Evolutionary conservation across 352 stramenopile genomes (phyloP), one percentile per base, ranked within the genome.

Genomic region (Globisporangium megalacanthum): DNA sequence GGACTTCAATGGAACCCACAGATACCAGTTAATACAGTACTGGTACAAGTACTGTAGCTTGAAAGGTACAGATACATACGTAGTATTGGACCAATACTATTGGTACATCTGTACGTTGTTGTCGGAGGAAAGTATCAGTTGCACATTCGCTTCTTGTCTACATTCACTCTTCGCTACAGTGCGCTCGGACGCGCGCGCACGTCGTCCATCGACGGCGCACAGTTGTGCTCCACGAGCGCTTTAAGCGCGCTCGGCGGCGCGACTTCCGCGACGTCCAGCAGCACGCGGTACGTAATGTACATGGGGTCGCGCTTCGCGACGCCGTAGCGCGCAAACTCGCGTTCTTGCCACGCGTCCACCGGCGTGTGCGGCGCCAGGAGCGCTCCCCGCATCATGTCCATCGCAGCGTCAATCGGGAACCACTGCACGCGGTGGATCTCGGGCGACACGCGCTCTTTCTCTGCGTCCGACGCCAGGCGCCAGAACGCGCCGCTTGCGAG

Each of bases 341-440:
- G 20, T 14, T 57, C 45, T 54, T 83, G 73, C 67, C 73, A 83
- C 8, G 61, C 69, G 53, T 83, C 70, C 20, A 83, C 60, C 14
- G 66, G 61, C 5, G 58, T 62, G 35, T 68, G 45, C 17, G 68
- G 65, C 3, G 65, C 68, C 3, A 76, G 17, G 9, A 75, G 45
- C 35, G 62, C 63, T 13, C 54, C 54, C 3, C 50, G 51, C 69
- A 83, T 77, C 69, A 83, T 75, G 6, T 61, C 54, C 54, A 88
- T 79, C 2, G 73, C 77, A 6, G 65, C 49, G 4, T 78, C 68
- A 35, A 88, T 75, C 13, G 72, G 71, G 44, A 88, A 81, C 77
- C 77, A 88, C 46, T 66, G 55, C 33, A 88, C 63, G 20, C 66
- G 52, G n/a, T 72, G 66, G 41, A 88, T 77, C 60, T 88, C 77